Evolutionary conservation across 768 basidiomycete genomes (phyloP).

Genomic region (Trametes cinnabarina): DNA sequence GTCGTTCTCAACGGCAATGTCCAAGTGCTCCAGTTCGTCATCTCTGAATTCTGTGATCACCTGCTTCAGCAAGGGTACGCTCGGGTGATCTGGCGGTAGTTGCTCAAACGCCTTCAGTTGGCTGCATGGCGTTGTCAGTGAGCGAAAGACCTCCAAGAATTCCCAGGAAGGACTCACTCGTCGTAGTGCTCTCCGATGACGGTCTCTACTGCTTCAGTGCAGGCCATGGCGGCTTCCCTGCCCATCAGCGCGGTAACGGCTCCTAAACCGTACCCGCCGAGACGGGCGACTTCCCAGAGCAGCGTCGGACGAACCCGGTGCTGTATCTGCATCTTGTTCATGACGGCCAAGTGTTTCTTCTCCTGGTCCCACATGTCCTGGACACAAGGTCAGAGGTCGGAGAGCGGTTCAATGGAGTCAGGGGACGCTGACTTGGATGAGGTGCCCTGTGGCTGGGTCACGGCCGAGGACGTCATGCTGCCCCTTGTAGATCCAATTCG

Average conservation of each 20-base stretch:
- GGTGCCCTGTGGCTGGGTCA: slow-evolving; percentile 51
- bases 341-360: slow-evolving; percentile 83
- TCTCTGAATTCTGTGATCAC: slow-evolving; percentile 85
- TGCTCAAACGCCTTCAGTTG: slow-evolving; percentile 76
- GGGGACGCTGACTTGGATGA: slow-evolving; percentile 68
- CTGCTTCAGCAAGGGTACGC: slow-evolving; percentile 67
- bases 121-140: slow-evolving; percentile 38
- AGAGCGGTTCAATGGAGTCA: neutral
- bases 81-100: slow-evolving; percentile 68
- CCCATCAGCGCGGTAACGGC: slow-evolving; percentile 84
- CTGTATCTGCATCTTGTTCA: slow-evolving; percentile 82
- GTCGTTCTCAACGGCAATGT: slow-evolving; percentile 84
- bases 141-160: neutral
- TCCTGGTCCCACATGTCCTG: slow-evolving; percentile 99
- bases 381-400: neutral
- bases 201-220: slow-evolving; percentile 96
- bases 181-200: slow-evolving; percentile 98
- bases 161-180: slow-evolving; percentile 60
- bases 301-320: slow-evolving; percentile 83
- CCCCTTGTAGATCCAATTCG: slow-evolving; percentile 93
- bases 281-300: slow-evolving; percentile 81
- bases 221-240: slow-evolving; percentile 95
- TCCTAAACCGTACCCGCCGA: slow-evolving; percentile 84
- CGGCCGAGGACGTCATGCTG: slow-evolving; percentile 73
- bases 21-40: slow-evolving; percentile 92